Percentiles rank a stretch among this genome's conserved stretches.
Conservation (phyloP, 2,329 filamentous ascomycete genomes). For the Mycocentrospora acerina region DNA sequence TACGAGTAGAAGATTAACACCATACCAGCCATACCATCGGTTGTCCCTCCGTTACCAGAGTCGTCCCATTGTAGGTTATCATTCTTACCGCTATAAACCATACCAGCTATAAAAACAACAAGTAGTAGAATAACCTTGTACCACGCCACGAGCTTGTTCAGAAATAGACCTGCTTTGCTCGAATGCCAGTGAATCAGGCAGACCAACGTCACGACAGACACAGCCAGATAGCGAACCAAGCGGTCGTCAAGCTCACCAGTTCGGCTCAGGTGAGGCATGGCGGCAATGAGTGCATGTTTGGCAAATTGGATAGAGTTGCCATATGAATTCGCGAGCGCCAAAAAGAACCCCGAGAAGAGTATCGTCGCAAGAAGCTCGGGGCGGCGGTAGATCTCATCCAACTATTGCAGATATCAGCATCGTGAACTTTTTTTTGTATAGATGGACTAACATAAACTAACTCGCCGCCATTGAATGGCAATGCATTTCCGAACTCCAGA, state of each 20-base stretch:
- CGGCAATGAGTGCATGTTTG: conserved; percentile 35
- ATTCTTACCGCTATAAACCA: conserved; percentile 3
- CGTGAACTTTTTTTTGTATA: not conserved
- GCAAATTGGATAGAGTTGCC: conserved; percentile 40
- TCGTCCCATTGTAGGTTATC: conserved; percentile 3
- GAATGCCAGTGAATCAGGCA: conserved; percentile 44
- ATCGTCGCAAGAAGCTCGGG: conserved; percentile 41
- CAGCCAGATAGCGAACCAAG: conserved; percentile 37
- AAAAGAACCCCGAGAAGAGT: conserved; percentile 43
- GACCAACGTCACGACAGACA: conserved; percentile 38
- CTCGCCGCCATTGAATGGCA: conserved; percentile 48
- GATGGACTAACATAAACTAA: conserved; percentile 45
- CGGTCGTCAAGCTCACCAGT: conserved; percentile 27
- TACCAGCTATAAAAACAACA: conserved; percentile 24
- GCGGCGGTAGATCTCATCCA: conserved; percentile 36
- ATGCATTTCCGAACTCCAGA: conserved; percentile 53
- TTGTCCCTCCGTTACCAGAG: not conserved
- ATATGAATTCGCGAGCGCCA: conserved; percentile 41
- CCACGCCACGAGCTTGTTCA: conserved; percentile 41
- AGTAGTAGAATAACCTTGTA: conserved; percentile 41
- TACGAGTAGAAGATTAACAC: conserved; percentile 42
- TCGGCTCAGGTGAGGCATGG: conserved; percentile 10
- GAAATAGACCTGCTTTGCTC: conserved; percentile 33
- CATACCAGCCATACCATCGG: conserved; percentile 32
- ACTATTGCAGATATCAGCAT: not conserved